These are phyloP conservation scores for Yarrowia deformans DNA, from an alignment of 805 yeast species.

Conservation along the genomic window DNA sequence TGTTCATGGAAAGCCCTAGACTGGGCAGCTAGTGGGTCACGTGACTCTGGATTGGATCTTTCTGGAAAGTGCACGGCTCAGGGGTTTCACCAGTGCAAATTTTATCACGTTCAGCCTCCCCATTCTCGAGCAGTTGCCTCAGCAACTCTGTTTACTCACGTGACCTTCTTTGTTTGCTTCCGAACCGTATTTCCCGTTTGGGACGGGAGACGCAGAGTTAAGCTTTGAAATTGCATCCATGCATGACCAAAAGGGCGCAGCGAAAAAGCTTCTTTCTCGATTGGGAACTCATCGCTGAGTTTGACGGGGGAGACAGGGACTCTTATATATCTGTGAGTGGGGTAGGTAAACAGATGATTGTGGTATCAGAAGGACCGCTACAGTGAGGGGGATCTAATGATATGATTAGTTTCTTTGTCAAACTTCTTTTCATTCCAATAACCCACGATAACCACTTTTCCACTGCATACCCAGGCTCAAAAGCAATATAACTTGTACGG, in stretches of 20 bases:
- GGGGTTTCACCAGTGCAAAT: background rate
- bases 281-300: background rate
- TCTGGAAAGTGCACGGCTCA: background rate
- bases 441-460: too few relatives aligned
- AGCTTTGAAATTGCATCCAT: background rate
- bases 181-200: slow-evolving; percentile 1
- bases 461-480: background rate
- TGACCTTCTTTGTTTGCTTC: slow-evolving; percentile 32
- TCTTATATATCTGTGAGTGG: too few relatives aligned
- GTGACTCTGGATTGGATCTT: background rate
- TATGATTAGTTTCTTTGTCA: too few relatives aligned
- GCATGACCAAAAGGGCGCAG: slow-evolving; percentile 33
- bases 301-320: background rate
- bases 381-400: background rate
- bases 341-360: too few relatives aligned
- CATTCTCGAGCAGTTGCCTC: background rate
- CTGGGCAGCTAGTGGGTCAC: background rate
- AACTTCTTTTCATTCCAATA: too few relatives aligned
- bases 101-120: background rate
- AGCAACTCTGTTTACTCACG: slow-evolving; percentile 30
- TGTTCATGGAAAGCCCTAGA: background rate
- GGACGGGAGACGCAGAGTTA: background rate
- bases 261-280: slow-evolving; percentile 6
- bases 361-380: background rate
- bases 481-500: background rate